phyloP scores from a whole-genome alignment of 176 grass and related monocot genomes.

The Lolium perenne region DNA sequence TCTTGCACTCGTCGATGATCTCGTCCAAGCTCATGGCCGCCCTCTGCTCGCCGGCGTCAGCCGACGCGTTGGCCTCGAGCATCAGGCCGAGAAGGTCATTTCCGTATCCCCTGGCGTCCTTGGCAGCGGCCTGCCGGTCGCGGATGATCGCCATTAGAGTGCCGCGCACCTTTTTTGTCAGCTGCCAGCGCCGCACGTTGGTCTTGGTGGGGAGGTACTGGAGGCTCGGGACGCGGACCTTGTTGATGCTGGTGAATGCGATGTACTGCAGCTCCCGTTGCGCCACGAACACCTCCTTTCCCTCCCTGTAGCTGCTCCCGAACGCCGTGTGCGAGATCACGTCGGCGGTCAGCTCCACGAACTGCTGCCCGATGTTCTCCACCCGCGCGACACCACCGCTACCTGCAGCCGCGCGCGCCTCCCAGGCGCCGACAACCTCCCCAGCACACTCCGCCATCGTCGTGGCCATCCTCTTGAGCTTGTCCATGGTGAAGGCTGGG shows the following conservation, averaged over 20 bases:
- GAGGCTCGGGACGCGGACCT: background rate
- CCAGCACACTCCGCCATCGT: background rate
- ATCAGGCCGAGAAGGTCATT: background rate
- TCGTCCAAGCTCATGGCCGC: constrained; percentile 54
- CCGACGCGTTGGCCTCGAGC: background rate
- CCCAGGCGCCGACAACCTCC: constrained; percentile 48
- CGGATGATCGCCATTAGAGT: constrained; percentile 50
- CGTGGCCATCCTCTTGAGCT: background rate
- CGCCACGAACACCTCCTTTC: constrained; percentile 67
- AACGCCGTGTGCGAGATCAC: constrained; percentile 68
- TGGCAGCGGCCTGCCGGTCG: constrained; percentile 15
- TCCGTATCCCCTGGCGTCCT: background rate
- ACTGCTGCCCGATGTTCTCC: constrained; percentile 50
- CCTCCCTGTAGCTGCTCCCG: constrained; percentile 60
- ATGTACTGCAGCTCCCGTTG: constrained; percentile 58
- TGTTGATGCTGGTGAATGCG: constrained; percentile 27
- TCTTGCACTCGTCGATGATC: constrained; percentile 72
- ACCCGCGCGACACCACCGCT: background rate
- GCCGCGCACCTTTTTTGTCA: constrained; percentile 43
- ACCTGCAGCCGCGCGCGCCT: background rate
- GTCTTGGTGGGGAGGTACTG: constrained; percentile 31
- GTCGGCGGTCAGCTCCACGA: constrained; percentile 62
- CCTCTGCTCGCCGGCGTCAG: background rate
- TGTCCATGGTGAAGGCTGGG: background rate
- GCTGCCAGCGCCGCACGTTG: constrained; percentile 46